These are phyloP conservation scores for Pythium pyrilobum DNA, from an alignment of 352 stramenopile genomes.

Conservation along the genomic window DNA sequence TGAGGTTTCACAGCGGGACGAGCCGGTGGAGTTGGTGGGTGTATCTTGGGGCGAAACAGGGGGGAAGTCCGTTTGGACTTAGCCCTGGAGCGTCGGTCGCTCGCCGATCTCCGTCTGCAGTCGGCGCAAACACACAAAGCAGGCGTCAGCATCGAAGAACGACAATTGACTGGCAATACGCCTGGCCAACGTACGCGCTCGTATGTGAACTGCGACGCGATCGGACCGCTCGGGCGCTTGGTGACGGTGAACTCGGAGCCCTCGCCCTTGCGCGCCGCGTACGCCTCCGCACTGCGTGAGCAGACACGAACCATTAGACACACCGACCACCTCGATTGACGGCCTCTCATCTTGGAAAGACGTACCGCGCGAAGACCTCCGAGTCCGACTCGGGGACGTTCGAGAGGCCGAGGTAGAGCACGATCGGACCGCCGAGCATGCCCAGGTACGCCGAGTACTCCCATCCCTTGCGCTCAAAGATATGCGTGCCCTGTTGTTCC, in stretches of 20 bases:
- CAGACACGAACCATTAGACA: conserved; percentile 2
- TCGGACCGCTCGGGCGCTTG: conserved; percentile 40
- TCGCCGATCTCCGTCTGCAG: conserved; percentile 51
- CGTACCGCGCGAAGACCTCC: conserved; percentile 72
- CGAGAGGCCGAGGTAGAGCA: conserved; percentile 73
- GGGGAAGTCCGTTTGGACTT: too few relatives aligned
- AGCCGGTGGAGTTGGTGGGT: too few relatives aligned
- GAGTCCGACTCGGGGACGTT: conserved; percentile 82
- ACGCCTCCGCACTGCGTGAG: conserved; percentile 42
- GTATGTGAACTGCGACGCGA: conserved; percentile 42
- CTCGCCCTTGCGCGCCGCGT: conserved; percentile 43
- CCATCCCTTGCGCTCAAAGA: conserved; percentile 78
- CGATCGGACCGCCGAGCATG: conserved; percentile 57
- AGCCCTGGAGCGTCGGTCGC: conserved; percentile 40
- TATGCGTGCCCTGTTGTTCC: conserved; percentile 52
- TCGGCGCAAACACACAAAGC: not conserved
- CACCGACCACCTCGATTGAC: not conserved
- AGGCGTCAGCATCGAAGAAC: too few relatives aligned
- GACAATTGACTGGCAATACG: not conserved
- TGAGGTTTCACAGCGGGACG: too few relatives aligned
- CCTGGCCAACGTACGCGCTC: conserved; percentile 31
- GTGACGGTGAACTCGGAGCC: conserved; percentile 32
- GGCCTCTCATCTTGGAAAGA: too few relatives aligned
- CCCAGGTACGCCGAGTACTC: conserved; percentile 79
- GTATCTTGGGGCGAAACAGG: too few relatives aligned